A percentile compares a stretch with the other conserved stretches of the same genome.
These are phyloP conservation scores for Phellopilus nigrolimitatus DNA, from an alignment of 1,284 basidiomycete genomes.

Conservation along the genomic window DNA sequence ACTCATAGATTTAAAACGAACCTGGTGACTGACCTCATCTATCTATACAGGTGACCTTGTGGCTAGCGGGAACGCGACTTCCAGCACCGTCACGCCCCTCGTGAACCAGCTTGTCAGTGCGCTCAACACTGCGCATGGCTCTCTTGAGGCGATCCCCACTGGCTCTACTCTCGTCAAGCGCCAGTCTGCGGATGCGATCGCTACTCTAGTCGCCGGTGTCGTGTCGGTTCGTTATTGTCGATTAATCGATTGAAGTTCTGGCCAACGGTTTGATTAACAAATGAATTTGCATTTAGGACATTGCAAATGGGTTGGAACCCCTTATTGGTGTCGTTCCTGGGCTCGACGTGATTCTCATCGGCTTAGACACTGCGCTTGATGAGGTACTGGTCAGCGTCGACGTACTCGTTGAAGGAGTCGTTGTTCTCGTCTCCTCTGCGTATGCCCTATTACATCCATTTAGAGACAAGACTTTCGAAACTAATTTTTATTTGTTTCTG, in stretches of 20 bases:
- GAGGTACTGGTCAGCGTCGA: slow-evolving; percentile 20
- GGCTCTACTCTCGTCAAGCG: slow-evolving; percentile 6
- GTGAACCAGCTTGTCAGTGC: slow-evolving; percentile 15
- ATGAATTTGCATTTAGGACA: slow-evolving; percentile 2
- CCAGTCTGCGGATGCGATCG: slow-evolving; percentile 15
- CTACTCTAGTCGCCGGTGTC: slow-evolving; percentile 16
- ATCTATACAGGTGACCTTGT: not conserved
- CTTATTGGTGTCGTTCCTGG: slow-evolving; percentile 2
- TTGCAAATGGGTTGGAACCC: not conserved
- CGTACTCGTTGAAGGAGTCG: slow-evolving; percentile 19
- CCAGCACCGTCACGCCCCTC: slow-evolving; percentile 13
- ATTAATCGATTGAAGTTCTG: not conserved
- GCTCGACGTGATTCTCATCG: slow-evolving; percentile 20
- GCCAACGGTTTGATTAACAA: not conserved
- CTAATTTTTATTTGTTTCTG: too few species aligned
- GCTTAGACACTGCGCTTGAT: slow-evolving; percentile 20
- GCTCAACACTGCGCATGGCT: slow-evolving; percentile 14
- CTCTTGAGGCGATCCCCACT: slow-evolving; percentile 5
- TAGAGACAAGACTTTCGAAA: too few species aligned
- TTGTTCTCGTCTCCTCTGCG: slow-evolving; percentile 19
- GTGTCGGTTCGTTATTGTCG: not conserved
- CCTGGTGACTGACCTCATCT: not conserved
- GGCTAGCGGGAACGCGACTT: slow-evolving; percentile 3
- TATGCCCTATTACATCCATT: too few species aligned
- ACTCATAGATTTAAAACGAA: not conserved